Evolutionary conservation across 805 yeast genomes (phyloP), one percentile per base, ranked within the genome.

Genomic region (Suhomyces tanzawaensis): DNA sequence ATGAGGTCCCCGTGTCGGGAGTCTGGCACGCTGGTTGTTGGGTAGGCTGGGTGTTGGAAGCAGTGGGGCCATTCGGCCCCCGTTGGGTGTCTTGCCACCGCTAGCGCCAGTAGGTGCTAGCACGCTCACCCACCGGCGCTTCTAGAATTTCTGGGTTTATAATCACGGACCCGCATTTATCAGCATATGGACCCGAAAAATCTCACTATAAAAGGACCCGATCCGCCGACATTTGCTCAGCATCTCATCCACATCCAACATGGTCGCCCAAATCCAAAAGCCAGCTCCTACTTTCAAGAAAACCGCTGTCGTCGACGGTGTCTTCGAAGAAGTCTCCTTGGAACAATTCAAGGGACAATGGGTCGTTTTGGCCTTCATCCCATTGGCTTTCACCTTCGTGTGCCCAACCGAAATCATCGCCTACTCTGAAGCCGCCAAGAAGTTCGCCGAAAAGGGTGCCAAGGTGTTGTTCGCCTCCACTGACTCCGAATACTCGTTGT

Each of bases 361-460:
- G 95, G 96, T 93, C 53, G 72, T 93, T 51, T 78, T 93, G 60
- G 98, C 95, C 48, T 93, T 93, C 76, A 84, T 93, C 67, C 99
- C 99, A 70, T 76, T 91, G 79, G 99, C 99, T 37, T 93, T 93
- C 90, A 93, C 99, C 45, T 93, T 93, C 57, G 98, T 93, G 49
- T 93, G 99, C 76, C 99, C 99, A 70, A 93, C 99, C 54, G 98
- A 93, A 78, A 90, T 93, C 76, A 82, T 93, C 71, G 98, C 98
- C 55, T 93, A 89, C 84, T 86, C 96, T 48, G 96, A 91, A 57
- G 96, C 97, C 55, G 85, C 80, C 57, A 80, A 82, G 76, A 82
- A 83, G 77, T 93, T 93, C 73, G 68, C 84, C 56, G 95, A 79
- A 53, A 83, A 87, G 65, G 91, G 82, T 60, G 81, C 88, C 53